phyloP scores from a whole-genome alignment of 2,329 filamentous ascomycete genomes.

The Penicillium sp. region DNA sequence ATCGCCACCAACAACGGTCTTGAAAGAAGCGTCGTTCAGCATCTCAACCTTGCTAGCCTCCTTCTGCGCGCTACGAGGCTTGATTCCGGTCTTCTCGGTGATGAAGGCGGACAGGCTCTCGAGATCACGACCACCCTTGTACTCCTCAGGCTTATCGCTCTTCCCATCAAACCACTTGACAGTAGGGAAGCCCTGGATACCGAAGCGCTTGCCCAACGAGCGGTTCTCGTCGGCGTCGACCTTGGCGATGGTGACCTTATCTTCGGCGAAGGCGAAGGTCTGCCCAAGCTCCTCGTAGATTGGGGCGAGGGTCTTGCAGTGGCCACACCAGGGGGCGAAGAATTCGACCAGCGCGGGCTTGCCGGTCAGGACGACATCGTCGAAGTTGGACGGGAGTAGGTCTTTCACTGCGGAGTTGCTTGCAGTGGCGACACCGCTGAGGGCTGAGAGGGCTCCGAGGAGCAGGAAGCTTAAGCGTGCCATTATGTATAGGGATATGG shows the following conservation, averaged over 20 bases:
- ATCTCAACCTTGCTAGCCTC: constrained; percentile 67
- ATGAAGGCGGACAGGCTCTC: constrained; percentile 77
- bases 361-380: constrained; percentile 74
- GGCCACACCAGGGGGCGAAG: constrained; percentile 97
- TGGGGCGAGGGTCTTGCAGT: constrained; percentile 96
- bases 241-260: constrained; percentile 80
- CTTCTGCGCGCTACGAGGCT: constrained; percentile 56
- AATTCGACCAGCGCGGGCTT: constrained; percentile 96
- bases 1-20: constrained; percentile 66
- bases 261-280: constrained; percentile 62
- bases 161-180: constrained; percentile 97
- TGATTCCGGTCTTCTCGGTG: constrained; percentile 74
- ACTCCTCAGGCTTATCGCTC: constrained; percentile 74
- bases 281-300: constrained; percentile 83
- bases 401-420: constrained; percentile 79
- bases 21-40: constrained; percentile 72
- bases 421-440: constrained; percentile 51
- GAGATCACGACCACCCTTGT: constrained; percentile 75
- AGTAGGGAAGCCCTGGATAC: constrained; percentile 89
- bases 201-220: constrained; percentile 72
- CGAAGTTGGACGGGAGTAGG: constrained; percentile 83
- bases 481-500: constrained; percentile 28
- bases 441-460: constrained; percentile 40
- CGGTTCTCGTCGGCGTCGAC: constrained; percentile 90
- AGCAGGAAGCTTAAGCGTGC: constrained; percentile 41